phyloP scores from a whole-genome alignment of 805 yeast species.

The Candida sakaeoensis region DNA sequence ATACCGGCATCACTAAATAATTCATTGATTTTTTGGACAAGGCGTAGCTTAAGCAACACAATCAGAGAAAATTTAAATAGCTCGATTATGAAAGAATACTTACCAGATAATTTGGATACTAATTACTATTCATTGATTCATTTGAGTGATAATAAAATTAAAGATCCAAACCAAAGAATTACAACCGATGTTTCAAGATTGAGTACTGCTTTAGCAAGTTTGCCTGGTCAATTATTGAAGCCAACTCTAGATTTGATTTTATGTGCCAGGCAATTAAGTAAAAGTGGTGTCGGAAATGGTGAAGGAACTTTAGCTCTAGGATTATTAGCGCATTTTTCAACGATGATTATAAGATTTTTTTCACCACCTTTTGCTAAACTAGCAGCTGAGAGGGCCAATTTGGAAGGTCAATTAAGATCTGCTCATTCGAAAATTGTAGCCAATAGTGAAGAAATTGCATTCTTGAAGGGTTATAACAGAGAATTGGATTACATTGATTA shows the following conservation, averaged over 20 bases:
- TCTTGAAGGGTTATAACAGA: constrained; percentile 74
- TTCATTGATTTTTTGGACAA: constrained; percentile 61
- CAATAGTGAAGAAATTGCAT: constrained; percentile 83
- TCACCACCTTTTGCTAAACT: constrained; percentile 89
- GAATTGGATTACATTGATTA: constrained; percentile 76
- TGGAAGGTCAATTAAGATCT: constrained; percentile 82
- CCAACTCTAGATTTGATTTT: constrained; percentile 77
- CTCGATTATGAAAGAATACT: constrained; percentile 62
- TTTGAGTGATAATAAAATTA: constrained; percentile 46
- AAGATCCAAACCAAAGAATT: constrained; percentile 79
- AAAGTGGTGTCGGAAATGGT: constrained; percentile 62
- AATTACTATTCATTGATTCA: constrained; percentile 73
- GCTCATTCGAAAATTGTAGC: constrained; percentile 77
- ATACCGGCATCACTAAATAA: constrained; percentile 82
- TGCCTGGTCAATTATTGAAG: constrained; percentile 80
- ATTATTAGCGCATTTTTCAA: constrained; percentile 74
- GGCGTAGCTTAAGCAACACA: constrained; percentile 51
- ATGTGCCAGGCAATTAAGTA: constrained; percentile 74
- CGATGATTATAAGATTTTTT: constrained; percentile 64
- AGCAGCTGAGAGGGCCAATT: constrained; percentile 67
- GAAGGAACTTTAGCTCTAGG: constrained; percentile 81
- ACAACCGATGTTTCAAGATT: constrained; percentile 77
- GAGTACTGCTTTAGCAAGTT: constrained; percentile 62
- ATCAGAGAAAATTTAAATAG: constrained; percentile 65
- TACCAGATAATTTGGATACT: constrained; percentile 66